Evolutionary conservation across 306 rosid species (phyloP), one percentile per base, ranked within the genome.

Genomic region (Inga laurina): DNA sequence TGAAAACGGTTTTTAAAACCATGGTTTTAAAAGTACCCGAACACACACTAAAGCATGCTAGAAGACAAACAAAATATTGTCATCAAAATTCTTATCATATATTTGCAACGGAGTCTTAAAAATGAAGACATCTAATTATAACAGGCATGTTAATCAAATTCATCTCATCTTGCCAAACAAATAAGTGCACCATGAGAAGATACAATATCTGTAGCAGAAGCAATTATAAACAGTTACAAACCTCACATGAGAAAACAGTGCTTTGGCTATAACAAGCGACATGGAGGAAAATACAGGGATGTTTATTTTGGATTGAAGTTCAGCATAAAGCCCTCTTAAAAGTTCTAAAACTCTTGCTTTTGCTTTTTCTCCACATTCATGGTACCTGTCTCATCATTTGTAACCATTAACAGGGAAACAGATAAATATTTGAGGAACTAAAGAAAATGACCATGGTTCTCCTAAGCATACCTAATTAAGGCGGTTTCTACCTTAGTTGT

Each of bases 231-330:
- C 43, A 74, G 80, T 72, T 30, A 86, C 92, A 85, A 79, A 96
- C 99, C 99, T 96, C 94, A 90, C 98, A 84, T 92, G 98, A 86
- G 94, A 90, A 84, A 92, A 96, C 72, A 96, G 82, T n/a, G 98
- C 98, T 91, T 90, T 93, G 75, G 98, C 92, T 68, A 96, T 91
- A 74, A 96, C 89, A 79, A 95, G 98, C 73, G 92, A 87, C 88
- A 87, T 93, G 72, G 98, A 93, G 84, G 98, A 90, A 84, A 95
- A 95, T 59, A 93, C 95, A 82, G 93, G 89, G 79, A 93, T 85
- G 87, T 95, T 92, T 62, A 92, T 89, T 72, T n/a, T n/a, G n/a
- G n/a, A 89, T 75, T 89, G 98, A 82, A 95, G 84, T 73, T 93
- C 97, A 66, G 94, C 77, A 77, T 98, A 93, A 72, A 95, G 99